Base-by-base conservation (phyloP, 2,329 filamentous ascomycete species). In the Xylaria sp. region DNA sequence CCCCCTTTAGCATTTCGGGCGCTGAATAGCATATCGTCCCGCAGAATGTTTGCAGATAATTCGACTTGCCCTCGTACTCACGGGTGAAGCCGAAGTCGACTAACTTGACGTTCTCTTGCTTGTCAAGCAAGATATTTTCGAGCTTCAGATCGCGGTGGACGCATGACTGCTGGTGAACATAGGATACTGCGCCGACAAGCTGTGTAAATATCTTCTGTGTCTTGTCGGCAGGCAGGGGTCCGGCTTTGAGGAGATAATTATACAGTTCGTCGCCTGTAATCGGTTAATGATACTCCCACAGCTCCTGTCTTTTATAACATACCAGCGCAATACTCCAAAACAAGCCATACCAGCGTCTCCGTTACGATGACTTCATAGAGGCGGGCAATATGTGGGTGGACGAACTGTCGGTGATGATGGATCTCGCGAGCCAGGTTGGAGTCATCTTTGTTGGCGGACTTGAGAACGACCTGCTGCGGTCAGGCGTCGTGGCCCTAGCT, bases 361-460 rank as follows among this genome's bases (percentile, higher is more conserved):
- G 94, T 99, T 59, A 99, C 92, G 66, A 99, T 96, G 56, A 99
- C 93, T 78, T 99, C 94, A 78, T 99, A 97, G 19, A 99, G 79
- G 46, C 94, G 85, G 42, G 94, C 92, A 66, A 99, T 99, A 75
- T 99, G 94, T 19, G 94, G 94, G 69, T 99, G 94, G 61, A 96
- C 83, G 74, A 99, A 97, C 74, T 99, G 94, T 63, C 94, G 90
- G 72, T 99, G 94, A 72, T 99, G 94, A 73, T 99, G 94, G 65
- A 99, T 99, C 73, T 99, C 94, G 65, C 94, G 89, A 16, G 93
- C 93, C 44, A 99, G 87, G 71, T 99, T 99, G 50, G 91, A 86
- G 73, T 99, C 94, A 70, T 92, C 89, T 73, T 96, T 97, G 71
- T 94, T 93, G 59, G 94, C 94, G 57, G 92, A 97, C 76, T 99